Conservation (phyloP, 2,329 filamentous ascomycete species). For the Neodidymelliopsis sp. region DNA sequence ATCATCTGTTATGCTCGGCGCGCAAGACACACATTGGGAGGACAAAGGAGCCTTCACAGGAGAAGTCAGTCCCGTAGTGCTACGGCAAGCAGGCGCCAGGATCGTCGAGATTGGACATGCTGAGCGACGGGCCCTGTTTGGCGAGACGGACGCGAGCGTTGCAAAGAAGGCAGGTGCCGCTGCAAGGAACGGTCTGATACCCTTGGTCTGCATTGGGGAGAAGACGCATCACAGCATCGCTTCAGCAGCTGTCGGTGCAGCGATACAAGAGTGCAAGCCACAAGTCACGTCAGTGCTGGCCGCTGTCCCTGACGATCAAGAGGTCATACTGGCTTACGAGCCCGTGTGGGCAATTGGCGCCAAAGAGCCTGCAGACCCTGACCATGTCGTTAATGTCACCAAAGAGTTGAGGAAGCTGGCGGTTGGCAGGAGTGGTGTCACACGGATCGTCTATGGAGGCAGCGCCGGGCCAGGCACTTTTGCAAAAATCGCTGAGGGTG, state of each 20-base stretch:
- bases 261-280: conserved; percentile 69
- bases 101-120: conserved; percentile 85
- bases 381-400: conserved; percentile 76
- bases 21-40: conserved; percentile 77
- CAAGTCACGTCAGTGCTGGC: conserved; percentile 72
- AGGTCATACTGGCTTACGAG: conserved; percentile 83
- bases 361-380: conserved; percentile 71
- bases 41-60: conserved; percentile 78
- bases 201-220: conserved; percentile 84
- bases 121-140: conserved; percentile 75
- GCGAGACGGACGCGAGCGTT: conserved; percentile 74
- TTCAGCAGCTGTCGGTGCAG: conserved; percentile 62
- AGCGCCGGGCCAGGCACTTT: conserved; percentile 83
- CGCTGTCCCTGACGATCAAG: conserved; percentile 66
- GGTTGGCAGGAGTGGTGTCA: conserved; percentile 60
- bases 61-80: conserved; percentile 73
- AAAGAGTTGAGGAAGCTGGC: conserved; percentile 67
- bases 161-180: conserved; percentile 74
- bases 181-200: conserved; percentile 73
- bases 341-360: conserved; percentile 90
- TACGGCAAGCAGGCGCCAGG: conserved; percentile 71
- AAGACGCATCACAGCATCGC: conserved; percentile 57
- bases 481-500: conserved; percentile 68
- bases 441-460: conserved; percentile 81
- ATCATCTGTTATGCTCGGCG: conserved; percentile 70